Evolutionary conservation across 2,329 filamentous ascomycete species (phyloP).

Genomic region (Aspergillus tanneri): DNA sequence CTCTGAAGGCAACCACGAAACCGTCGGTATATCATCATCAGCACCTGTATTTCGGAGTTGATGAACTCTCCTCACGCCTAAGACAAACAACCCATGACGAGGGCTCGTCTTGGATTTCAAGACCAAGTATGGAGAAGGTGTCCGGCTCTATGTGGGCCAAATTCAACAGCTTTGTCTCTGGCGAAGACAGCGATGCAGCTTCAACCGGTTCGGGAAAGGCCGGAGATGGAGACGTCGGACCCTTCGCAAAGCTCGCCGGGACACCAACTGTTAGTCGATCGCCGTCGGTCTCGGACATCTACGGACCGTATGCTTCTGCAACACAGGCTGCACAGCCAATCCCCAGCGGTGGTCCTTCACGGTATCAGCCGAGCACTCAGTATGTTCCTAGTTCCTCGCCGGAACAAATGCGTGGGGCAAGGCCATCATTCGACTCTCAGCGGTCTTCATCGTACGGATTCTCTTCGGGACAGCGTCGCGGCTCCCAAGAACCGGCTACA

Average conservation of each 20-base stretch:
- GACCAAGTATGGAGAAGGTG: conserved; percentile 93
- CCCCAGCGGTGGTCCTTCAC: conserved; percentile 36
- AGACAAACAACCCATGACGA: conserved; percentile 82
- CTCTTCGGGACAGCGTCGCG: conserved; percentile 35
- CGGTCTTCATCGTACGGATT: conserved; percentile 41
- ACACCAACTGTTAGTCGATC: conserved; percentile 73
- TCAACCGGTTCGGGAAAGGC: conserved; percentile 59
- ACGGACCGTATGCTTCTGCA: conserved; percentile 56
- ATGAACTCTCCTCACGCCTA: conserved; percentile 79
- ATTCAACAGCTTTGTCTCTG: conserved; percentile 95
- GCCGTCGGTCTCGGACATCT: conserved; percentile 73
- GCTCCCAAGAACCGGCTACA: conserved; percentile 39
- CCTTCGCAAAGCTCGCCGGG: conserved; percentile 77
- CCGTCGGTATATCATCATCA: conserved; percentile 83
- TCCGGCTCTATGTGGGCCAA: conserved; percentile 86
- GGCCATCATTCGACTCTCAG: conserved; percentile 51
- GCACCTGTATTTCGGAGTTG: conserved; percentile 70
- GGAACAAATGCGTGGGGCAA: conserved; percentile 51
- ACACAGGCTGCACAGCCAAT: conserved; percentile 36
- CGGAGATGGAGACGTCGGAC: conserved; percentile 63
- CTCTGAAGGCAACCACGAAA: conserved; percentile 77
- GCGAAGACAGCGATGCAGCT: conserved; percentile 73
- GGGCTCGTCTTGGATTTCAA: conserved; percentile 85
- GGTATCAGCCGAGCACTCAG: conserved; percentile 45
- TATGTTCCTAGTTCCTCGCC: conserved; percentile 53